Conservation (phyloP, 2,329 filamentous ascomycete genomes). For the Neonectria magnoliae region DNA sequence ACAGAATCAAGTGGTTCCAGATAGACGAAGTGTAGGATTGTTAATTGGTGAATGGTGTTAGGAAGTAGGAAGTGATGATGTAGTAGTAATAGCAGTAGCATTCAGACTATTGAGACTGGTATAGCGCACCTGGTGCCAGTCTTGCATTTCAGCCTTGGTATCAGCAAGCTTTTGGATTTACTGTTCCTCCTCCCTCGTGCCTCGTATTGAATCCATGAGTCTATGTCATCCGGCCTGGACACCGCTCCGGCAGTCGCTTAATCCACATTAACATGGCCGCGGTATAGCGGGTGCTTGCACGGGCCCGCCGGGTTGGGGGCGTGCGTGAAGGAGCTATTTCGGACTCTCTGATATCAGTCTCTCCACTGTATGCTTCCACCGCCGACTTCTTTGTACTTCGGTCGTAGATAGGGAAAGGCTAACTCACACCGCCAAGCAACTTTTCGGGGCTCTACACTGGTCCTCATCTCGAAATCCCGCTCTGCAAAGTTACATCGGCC, state of each 20-base stretch:
- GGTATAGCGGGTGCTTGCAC: neutral
- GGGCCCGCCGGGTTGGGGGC: too few relatives aligned
- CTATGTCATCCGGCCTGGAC: neutral
- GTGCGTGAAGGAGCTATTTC: neutral
- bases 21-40: neutral
- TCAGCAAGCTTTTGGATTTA: neutral
- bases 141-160: neutral
- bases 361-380: too few relatives aligned
- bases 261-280: neutral
- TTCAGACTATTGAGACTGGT: too few relatives aligned
- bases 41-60: neutral
- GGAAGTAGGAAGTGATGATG: neutral
- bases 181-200: neutral
- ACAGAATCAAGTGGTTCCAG: neutral
- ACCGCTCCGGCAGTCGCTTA: neutral
- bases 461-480: neutral
- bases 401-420: neutral
- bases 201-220: neutral
- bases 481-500: neutral
- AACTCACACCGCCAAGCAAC: neutral
- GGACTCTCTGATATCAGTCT: neutral
- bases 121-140: too few relatives aligned
- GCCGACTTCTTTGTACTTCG: neutral
- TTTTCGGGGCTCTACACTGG: neutral
- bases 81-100: neutral